These are phyloP conservation scores for Stemphylium lycopersici DNA, from an alignment of 2,329 filamentous ascomycete species.

Conservation along the genomic window DNA sequence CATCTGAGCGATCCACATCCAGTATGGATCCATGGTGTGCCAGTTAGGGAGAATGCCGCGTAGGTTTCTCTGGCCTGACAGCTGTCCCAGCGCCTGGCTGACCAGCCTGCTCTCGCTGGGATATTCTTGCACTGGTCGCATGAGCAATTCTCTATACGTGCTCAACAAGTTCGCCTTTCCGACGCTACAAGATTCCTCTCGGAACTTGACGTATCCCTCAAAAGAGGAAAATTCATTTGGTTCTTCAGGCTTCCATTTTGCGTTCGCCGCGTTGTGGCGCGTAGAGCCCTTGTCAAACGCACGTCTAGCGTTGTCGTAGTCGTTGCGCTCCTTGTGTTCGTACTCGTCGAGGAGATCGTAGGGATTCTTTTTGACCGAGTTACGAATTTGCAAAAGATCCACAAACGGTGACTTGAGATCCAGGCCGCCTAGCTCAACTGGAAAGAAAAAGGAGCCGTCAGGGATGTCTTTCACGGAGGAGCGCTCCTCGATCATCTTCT, in stretches of 20 bases:
- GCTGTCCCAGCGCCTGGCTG: conserved; percentile 27
- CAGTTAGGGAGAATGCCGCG: conserved; percentile 32
- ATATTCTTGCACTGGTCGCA: conserved; percentile 26
- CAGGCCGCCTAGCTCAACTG: conserved; percentile 58
- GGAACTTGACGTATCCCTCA: conserved; percentile 32
- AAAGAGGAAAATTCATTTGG: conserved; percentile 36
- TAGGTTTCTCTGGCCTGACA: conserved; percentile 28
- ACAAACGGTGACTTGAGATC: conserved; percentile 60
- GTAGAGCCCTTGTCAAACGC: conserved; percentile 37
- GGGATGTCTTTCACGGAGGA: conserved; percentile 59
- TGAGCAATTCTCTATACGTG: conserved; percentile 28
- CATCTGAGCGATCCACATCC: conserved; percentile 47
- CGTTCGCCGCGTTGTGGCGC: conserved; percentile 9
- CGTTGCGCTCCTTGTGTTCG: conserved; percentile 39
- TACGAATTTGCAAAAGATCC: conserved; percentile 53
- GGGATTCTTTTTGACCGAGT: conserved; percentile 40
- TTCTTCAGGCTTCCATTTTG: conserved; percentile 18
- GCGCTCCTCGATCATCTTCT: conserved; percentile 57
- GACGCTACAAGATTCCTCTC: conserved; percentile 20
- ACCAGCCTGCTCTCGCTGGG: conserved; percentile 28
- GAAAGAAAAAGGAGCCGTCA: conserved; percentile 61
- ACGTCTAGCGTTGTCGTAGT: conserved; percentile 43
- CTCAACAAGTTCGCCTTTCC: conserved; percentile 21
- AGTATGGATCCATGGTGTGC: conserved; percentile 42
- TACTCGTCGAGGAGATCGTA: conserved; percentile 53